Evolutionary conservation across 2,329 filamentous ascomycete genomes (phyloP).

Genomic region (Parasarocladium wereldwijsianum): DNA sequence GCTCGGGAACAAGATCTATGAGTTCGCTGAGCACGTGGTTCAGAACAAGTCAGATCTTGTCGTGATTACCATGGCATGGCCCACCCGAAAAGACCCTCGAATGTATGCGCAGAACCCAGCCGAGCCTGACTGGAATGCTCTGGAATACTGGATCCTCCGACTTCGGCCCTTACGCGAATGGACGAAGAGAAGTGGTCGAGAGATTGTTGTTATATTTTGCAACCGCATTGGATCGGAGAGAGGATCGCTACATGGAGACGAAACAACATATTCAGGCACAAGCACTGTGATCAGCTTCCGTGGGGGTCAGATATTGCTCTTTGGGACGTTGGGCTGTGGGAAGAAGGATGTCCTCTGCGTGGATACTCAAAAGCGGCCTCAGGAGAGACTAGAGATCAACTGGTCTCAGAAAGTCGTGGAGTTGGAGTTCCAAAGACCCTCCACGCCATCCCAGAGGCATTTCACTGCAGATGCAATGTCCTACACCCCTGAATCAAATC

Average conservation of each 20-base stretch:
- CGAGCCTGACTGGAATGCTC: constrained; percentile 55
- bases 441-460: not conserved
- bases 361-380: constrained; percentile 36
- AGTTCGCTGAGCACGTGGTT: constrained; percentile 40
- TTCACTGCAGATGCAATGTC: not conserved
- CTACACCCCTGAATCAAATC: not conserved
- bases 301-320: constrained; percentile 50
- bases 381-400: constrained; percentile 13
- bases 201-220: constrained; percentile 55
- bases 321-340: constrained; percentile 55
- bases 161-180: constrained; percentile 48
- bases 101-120: constrained; percentile 29
- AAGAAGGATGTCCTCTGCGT: constrained; percentile 54
- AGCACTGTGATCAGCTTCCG: constrained; percentile 55
- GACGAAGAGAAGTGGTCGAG: constrained; percentile 34
- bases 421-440: not conserved
- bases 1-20: constrained; percentile 22
- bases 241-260: no score
- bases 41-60: constrained; percentile 43
- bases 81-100: constrained; percentile 39
- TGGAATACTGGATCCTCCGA: constrained; percentile 64
- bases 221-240: constrained; percentile 57
- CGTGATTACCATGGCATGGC: constrained; percentile 65
- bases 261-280: constrained; percentile 57
- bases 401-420: not conserved